Base-by-base conservation (phyloP, 2,329 filamentous ascomycete genomes). In the Capronia coronata region DNA sequence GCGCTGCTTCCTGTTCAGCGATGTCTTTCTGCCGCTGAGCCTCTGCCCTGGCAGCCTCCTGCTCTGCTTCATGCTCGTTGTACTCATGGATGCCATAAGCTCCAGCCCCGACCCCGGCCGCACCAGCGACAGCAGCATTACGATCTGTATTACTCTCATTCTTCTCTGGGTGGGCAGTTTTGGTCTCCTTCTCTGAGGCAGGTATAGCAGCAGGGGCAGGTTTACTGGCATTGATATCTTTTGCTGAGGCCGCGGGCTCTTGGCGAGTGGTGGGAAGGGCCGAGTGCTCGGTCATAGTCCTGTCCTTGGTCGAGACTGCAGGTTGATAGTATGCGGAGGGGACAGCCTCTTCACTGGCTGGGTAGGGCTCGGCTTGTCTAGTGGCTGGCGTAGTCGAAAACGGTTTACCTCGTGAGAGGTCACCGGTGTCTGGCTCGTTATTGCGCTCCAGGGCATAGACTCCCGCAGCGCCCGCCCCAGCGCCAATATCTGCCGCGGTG, bases 1-100 rank as follows among this genome's bases (percentile, higher is more conserved):
- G 55, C 23, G 51, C 54, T 10, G 43, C 54, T 16, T 58, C 47
- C 11, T 49, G 37, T 10, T 46, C 49, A 1, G 47, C 45, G 7
- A 59, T 40, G 23, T 57, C 50, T 29, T 59, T 51, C 39, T 56
- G 54, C 32, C 54, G 46, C 13, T 42, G 46, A 42, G 46, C 44
- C 10, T 49, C 44, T 42, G 49, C 14, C 34, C 14, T 37, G 8
- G 34, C 34, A 11, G 16, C 16, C 18, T 58, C 47, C 10, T 49
- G 22, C 9, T 46, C 49, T 1, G 45, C 45, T 30, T 54, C 40
- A 10, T 50, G 48, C 23, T 52, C 46, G 29, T 46, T 48, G 35
- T 54, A 42, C 19, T 51, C 51, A 27, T 51, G 51, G 7, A 18
- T 30, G 29, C 51, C 48, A 21, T 41, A 51, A 14, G 48, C 48